These are phyloP conservation scores for Trichoderma orchidacearum DNA, from an alignment of 495 filamentous ascomycete genomes.

Conservation along the genomic window DNA sequence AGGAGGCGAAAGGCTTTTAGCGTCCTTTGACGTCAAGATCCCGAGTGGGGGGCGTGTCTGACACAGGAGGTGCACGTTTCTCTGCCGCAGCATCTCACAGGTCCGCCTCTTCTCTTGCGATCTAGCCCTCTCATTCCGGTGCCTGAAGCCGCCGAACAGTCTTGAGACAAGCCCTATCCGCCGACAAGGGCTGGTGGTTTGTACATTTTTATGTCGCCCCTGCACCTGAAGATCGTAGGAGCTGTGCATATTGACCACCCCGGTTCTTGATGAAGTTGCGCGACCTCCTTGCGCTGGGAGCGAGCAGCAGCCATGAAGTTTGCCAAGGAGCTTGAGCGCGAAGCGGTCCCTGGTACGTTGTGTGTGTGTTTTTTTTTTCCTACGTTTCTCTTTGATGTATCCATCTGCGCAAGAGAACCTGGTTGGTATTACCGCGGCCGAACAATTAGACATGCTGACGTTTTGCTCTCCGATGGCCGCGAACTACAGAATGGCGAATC, in stretches of 20 bases:
- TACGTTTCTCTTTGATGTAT: neutral
- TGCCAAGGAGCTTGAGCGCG: conserved; percentile 66
- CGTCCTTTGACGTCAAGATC: neutral
- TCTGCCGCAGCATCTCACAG: neutral
- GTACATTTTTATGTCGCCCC: neutral
- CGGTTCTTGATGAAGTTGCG: neutral
- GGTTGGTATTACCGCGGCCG: too few relatives aligned
- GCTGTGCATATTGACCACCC: neutral
- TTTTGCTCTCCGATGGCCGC: neutral
- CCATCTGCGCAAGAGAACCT: too few relatives aligned
- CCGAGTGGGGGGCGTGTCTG: too few relatives aligned
- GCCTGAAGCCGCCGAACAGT: neutral
- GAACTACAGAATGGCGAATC: conserved; percentile 73
- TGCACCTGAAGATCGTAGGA: neutral
- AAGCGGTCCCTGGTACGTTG: conserved; percentile 54
- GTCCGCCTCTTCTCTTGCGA: too few relatives aligned
- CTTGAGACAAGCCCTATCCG: too few relatives aligned
- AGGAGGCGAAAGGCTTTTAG: too few relatives aligned
- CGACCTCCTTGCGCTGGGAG: too few relatives aligned
- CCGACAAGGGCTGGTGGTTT: neutral
- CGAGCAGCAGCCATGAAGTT: conserved; percentile 26
- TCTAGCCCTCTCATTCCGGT: neutral
- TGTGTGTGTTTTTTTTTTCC: neutral
- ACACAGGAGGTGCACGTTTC: neutral
- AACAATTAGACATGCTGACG: conserved; percentile 1